Percentiles rank a stretch among this genome's conserved stretches.
These are phyloP conservation scores for Beverwykella pulmonaria DNA, from an alignment of 495 filamentous ascomycete genomes.

Conservation along the genomic window DNA sequence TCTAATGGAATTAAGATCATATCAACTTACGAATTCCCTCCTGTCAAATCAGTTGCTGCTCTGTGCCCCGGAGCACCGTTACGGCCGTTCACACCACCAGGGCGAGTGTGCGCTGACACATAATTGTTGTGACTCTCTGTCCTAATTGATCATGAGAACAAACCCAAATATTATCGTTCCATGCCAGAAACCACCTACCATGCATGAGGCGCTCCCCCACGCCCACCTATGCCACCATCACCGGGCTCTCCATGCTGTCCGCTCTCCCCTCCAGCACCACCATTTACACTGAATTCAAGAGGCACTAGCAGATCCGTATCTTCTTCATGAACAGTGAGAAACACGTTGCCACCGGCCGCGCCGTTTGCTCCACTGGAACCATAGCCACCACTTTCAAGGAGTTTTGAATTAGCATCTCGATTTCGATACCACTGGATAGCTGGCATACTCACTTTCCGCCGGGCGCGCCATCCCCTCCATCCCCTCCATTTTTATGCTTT, in stretches of 20 bases:
- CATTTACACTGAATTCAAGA: slow-evolving; percentile 22
- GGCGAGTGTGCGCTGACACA: slow-evolving; percentile 3
- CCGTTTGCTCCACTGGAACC: slow-evolving; percentile 35
- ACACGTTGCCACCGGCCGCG: slow-evolving; percentile 28
- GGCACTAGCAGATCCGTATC: slow-evolving; percentile 28
- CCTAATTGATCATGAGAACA: slow-evolving; percentile 16
- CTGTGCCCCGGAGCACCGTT: slow-evolving; percentile 38
- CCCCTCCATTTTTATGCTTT: slow-evolving; percentile 36
- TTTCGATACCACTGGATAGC: slow-evolving; percentile 15
- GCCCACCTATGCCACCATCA: slow-evolving; percentile 36
- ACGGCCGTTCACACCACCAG: slow-evolving; percentile 30
- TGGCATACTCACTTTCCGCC: slow-evolving; percentile 42
- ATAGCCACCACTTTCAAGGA: slow-evolving; percentile 30
- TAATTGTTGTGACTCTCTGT: slow-evolving; percentile 21
- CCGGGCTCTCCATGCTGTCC: slow-evolving; percentile 37
- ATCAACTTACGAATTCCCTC: slow-evolving; percentile 27
- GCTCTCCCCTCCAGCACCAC: slow-evolving; percentile 35
- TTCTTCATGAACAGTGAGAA: slow-evolving; percentile 34
- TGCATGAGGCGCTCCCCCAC: slow-evolving; percentile 33
- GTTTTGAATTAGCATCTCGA: neutral
- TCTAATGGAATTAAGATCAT: neutral
- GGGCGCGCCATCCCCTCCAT: slow-evolving; percentile 39
- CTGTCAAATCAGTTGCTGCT: slow-evolving; percentile 26
- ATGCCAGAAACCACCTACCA: slow-evolving; percentile 31
- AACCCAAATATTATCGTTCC: too few relatives aligned